Evolutionary conservation across 768 basidiomycete species (phyloP), one percentile per base, ranked within the genome.

Genomic region (Lactarius hatsudake): DNA sequence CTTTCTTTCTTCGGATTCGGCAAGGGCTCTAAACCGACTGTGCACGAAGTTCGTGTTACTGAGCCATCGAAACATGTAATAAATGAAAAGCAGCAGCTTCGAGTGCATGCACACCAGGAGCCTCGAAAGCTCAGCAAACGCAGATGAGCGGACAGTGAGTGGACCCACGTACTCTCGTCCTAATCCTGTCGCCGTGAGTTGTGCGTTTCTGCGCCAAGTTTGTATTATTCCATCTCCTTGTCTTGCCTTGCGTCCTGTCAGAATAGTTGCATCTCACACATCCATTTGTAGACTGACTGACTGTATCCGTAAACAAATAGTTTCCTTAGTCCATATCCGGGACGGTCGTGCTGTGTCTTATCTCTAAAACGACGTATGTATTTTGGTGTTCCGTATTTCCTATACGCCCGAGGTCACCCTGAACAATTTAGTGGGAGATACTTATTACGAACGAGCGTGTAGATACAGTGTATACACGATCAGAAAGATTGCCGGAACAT

Each of bases 401-500:
- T 4, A 65, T 32, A 28, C 64, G 13, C 34, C 2, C n/a, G 9
- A 40, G 55, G 17, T 5, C 28, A n/a, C 48, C 34, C 26, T 43
- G 40, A 17, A 45, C 30, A 56, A 38, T 23, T 13, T n/a, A 45
- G 23, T 55, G 15, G 15, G 20, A 15, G 43, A 15, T 56, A 20
- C 23, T 26, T 5, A 38, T 57, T 57, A 12, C 12, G n/a, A 28
- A 34, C 59, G 18, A 2, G 18, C 1, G 13, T 15, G 28, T 42
- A 64, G 28, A 23, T 28, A 57, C 59, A 65, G 4, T 32, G 40
- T 42, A 42, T 38, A 42, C 18, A 68, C 54, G 62, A 72, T 76
- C 71, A 79, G 71, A 78, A 77, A 30, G 73, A 69, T 69, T 88
- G 79, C 72, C 89, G 86, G 81, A 95, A 98, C 88, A 98, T 91